phyloP scores from a whole-genome alignment of 2,329 filamentous ascomycete genomes.

The Fusarium neocosmosporiellum region DNA sequence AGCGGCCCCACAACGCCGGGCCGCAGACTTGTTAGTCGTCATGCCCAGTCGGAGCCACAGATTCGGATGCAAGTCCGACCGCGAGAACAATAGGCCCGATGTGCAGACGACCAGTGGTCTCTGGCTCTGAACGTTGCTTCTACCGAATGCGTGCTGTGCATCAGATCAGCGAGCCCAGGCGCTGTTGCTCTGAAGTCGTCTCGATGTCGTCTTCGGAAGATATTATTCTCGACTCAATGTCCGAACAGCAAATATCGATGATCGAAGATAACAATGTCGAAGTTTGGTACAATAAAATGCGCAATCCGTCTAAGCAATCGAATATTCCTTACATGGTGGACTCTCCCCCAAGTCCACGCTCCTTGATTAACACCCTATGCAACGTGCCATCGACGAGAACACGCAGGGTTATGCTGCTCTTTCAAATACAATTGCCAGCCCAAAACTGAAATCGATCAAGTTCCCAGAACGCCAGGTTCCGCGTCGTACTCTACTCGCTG shows the following conservation, averaged over 20 bases:
- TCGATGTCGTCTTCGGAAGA: not conserved
- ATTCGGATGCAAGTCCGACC: not conserved
- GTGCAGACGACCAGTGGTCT: too few relatives aligned
- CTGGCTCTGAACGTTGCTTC: not conserved
- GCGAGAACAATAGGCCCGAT: not conserved
- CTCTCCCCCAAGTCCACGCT: conserved; percentile 12
- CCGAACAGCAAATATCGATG: not conserved
- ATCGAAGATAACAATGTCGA: not conserved
- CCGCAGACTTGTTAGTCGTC: conserved; percentile 1
- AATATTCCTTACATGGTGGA: conserved; percentile 37
- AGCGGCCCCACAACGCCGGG: conserved; percentile 31
- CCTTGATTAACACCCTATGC: conserved; percentile 27
- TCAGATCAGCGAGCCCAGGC: not conserved
- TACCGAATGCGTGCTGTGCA: not conserved
- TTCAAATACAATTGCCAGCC: conserved; percentile 42
- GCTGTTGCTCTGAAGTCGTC: not conserved
- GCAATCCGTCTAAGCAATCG: conserved; percentile 38
- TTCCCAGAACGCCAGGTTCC: conserved; percentile 44
- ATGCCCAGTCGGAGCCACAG: not conserved
- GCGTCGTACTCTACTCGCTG: conserved; percentile 37
- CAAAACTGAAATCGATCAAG: conserved; percentile 40
- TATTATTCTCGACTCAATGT: not conserved
- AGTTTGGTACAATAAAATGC: conserved; percentile 16
- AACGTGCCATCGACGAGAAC: conserved; percentile 1
- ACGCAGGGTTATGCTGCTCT: conserved; percentile 23